Evolutionary conservation across 768 basidiomycete species (phyloP), one percentile per base, ranked within the genome.

Genomic region (Russula dissimulans): DNA sequence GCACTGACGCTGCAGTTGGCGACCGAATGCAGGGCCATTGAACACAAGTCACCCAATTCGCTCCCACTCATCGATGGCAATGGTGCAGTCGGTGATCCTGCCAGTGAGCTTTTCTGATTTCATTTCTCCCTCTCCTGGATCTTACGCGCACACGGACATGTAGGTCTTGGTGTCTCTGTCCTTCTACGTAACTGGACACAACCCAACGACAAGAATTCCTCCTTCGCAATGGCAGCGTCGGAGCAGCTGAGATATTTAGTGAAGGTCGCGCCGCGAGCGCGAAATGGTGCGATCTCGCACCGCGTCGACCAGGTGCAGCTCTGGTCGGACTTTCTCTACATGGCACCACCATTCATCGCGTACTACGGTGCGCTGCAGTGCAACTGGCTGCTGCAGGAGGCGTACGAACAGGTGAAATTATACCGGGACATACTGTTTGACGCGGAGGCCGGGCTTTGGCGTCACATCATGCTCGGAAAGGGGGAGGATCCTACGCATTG

Each of bases 321-420:
- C 31, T 83, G 81, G 82, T 71, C 81, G 22, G 81, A 83, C 67
- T 84, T 78, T 64, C 69, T 81, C 3, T 83, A 79, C 71, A 83
- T 83, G 84, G 81, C 75, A 3, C 82, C 83, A 15, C 81, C 83
- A 3, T 86, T 86, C 68, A 78, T 86, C 49, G 84, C 86, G 29
- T 86, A 85, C 70, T 84, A 75, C 61, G 85, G 83, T 14, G 77
- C 78, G 8, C 64, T 80, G 17, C 59, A 75, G 65, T 71, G 72
- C 17, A 60, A 65, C 39, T 54, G 66, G 0, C 64, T 83, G 9
- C 65, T 86, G 51, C 73, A 76, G 46, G 67, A 67, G 3, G 82
- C 84, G 1, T 84, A 83, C 67, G 74, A 79, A 46, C 85, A 87
- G 67, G 77, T 76, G 58, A 68, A 71, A 42, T 71, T 83, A 5